Base-by-base conservation (phyloP, 805 yeast genomes). In the Saccharomycopsis lassenensis region DNA sequence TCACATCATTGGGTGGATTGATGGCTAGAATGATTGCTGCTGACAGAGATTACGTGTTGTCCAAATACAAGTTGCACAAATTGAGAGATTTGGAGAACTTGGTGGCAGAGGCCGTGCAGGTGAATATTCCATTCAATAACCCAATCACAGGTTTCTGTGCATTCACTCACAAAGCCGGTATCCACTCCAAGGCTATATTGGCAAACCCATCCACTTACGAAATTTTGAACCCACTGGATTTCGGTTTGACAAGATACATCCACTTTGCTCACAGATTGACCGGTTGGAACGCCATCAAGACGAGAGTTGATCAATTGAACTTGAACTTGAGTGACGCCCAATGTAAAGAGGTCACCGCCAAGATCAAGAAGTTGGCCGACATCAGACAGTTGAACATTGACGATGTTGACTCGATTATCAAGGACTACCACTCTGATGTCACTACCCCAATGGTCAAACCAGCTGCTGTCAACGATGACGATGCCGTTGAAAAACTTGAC, bases 11-110 rank as follows among this genome's bases (percentile, higher is more conserved):
- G 47, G 97, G 98, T 52, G 98, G 95, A 36, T 72, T 89, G 55
- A 89, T 89, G 97, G 96, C 97, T 30, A 77, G 98, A 64, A 89
- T 89, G 98, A 85, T 91, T 56, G 95, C 94, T 43, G 95, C 97
- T 43, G 94, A 89, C 65, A 79, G 96, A 52, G 96, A 89, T 49
- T 89, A 89, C 59, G 96, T 89, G 36, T 66, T 86, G 54, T 74
- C 87, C 61, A 89, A 89, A 66, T 89, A 89, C 67, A 91, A 91
- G 67, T 66, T 89, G 50, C 94, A 87, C 66, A 89, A 89, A 71
- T 74, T 89, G 50, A 78, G 98, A 64, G 97, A 89, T 57, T 68
- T 89, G 58, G 98, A 89, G 64, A 85, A 78, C 62, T 68, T 91
- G 57, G 96, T 89, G 48, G 97, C 97, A 28, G 95, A 89, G 49